Percentiles rank a stretch among this genome's conserved stretches.
Conservation (phyloP, 2,329 filamentous ascomycete genomes). For the Cyclaneusma minus region DNA sequence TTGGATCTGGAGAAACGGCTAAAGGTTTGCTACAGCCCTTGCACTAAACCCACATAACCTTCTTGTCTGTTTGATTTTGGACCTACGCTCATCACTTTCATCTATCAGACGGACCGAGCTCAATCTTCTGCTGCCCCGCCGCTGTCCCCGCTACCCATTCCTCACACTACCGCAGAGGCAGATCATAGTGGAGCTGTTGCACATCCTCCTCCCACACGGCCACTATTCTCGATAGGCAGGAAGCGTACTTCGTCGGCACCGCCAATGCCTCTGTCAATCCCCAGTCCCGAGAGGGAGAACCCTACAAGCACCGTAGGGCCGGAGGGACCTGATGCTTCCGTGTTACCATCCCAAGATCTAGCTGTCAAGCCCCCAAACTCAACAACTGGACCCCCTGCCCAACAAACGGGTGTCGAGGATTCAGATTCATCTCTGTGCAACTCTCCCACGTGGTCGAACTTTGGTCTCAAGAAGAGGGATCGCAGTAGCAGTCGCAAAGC, state of each 20-base stretch:
- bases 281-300: conserved; percentile 9
- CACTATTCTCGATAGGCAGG: too few species aligned
- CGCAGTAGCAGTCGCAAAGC: conserved; percentile 25
- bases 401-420: conserved; percentile 5
- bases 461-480: conserved; percentile 29
- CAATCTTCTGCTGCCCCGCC: conserved; percentile 10
- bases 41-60: conserved; percentile 5
- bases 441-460: conserved; percentile 46
- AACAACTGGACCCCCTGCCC: conserved; percentile 4
- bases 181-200: conserved; percentile 5
- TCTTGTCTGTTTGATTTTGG: conserved; percentile 11
- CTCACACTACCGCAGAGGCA: conserved; percentile 5
- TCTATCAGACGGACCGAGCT: conserved; percentile 23
- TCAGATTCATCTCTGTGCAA: conserved; percentile 32
- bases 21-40: conserved; percentile 37
- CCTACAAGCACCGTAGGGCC: too few species aligned
- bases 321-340: too few species aligned
- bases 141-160: conserved; percentile 3
- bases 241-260: conserved; percentile 5
- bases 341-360: too few species aligned
- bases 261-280: conserved; percentile 11
- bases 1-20: conserved; percentile 40
- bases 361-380: conserved; percentile 3
- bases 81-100: conserved; percentile 14
- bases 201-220: conserved; percentile 4